Evolutionary conservation across 768 basidiomycete species (phyloP), one percentile per base, ranked within the genome.

Genomic region (Hemileccinum impolitum): DNA sequence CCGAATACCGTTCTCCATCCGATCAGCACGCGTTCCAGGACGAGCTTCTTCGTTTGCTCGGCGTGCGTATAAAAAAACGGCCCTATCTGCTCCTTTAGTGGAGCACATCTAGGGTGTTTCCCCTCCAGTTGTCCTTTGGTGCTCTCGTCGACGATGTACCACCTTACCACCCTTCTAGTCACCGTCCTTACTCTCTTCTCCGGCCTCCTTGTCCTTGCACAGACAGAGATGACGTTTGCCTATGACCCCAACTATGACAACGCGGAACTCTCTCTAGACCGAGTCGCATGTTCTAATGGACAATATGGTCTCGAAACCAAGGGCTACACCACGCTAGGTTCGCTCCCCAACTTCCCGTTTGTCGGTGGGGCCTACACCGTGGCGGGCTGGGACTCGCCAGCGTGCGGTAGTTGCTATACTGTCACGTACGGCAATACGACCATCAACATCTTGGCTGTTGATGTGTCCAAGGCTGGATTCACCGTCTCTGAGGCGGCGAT

Each of bases 381-480:
- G 19, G 15, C 40, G 12, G 57, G 60, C 0, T 65, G 26, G 34
- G 41, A 60, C 53, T 64, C 63, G 1, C 1, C 65, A 0, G 35
- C 48, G 14, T 71, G 68, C 25, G 68, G 68, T 10, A 11, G 54
- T 3, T 70, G 68, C 47, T 71, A 71, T 39, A 47, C 53, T 3
- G 52, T 71, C 32, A 64, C 60, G 9, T 70, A 58, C 42, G 48
- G 41, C 0, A 36, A 1, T 18, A 73, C 48, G 37, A 77, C 64
- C 43, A 68, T 85, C 61, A 73, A 75, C 43, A 63, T 85, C 13
- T 53, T 79, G 9, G 85, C 77, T 2, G 72, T 86, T 35, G 85
- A 87, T 53, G 64, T 65, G 48, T 70, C 82, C 12, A 47, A 28
- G 31, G 28, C 37, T 2, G 75, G 75, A 3, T 78, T 77, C 58